Base-by-base conservation (phyloP, 2,329 filamentous ascomycete species). In the Phialocephala subalpina region DNA sequence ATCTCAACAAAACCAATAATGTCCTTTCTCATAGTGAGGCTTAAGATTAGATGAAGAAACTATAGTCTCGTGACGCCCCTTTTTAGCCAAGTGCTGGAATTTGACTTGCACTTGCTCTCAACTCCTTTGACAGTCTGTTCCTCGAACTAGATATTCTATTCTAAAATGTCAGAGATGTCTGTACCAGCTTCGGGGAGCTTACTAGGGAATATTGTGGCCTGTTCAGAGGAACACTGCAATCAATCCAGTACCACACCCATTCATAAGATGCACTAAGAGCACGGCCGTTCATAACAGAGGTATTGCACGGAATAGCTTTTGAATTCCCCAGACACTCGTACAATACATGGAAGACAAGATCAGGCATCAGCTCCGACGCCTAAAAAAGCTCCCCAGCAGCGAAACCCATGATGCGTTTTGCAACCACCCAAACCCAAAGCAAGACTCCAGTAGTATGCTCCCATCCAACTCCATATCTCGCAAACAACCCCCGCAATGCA, bases 401-500 rank as follows among this genome's bases (percentile, higher is more conserved):
- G 29, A 33, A 53, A 29, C 49, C 27, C 27, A 29, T 18, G 9
- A 29, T 33, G 25, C 22, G 29, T 29, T 22, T 14, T 33, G 3
- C 2, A 9, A 16, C 8, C 18, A 18, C 25, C 25, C 7, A 53
- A 18, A 27, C n/a, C 45, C 45, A 20, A 49, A 11, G 45, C n/a
- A 3, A 49, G 20, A 29, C 49, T 27, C 49, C 49, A 29, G 22
- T 22, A 53, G 18, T 16, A 33, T 53, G 49, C 49, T 53, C 14
- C 49, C 49, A 53, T 27, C 49, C 25, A 53, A 53, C 49, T 53
- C 49, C 49, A 53, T 7, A 22, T 14, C n/a, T 25, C 9, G 27
- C 27, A 57, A 36, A 9, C n/a, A 57, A 57, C 55, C 33, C 55
- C 55, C 38, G 22, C 8, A 12, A 53, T 53, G 25, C 25, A 33